Percentiles rank a stretch among this genome's conserved stretches.
Conservation (phyloP, 768 basidiomycete species). For the Lentinus brumalis region DNA sequence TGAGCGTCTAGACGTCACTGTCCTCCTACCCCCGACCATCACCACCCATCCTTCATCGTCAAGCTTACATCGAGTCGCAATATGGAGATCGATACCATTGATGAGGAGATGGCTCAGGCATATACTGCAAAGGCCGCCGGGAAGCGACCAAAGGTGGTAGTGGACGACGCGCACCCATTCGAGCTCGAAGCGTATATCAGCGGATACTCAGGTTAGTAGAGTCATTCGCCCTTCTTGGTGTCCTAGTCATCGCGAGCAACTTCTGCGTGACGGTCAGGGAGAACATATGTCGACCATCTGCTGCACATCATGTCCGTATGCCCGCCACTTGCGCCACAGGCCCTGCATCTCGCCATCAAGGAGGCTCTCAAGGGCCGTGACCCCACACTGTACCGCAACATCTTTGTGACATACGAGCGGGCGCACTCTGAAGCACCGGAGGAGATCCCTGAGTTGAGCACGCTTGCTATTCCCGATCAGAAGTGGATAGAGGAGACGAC, state of each 20-base stretch:
- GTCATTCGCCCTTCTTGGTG: conserved; percentile 1
- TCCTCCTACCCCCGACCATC: neutral
- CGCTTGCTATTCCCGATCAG: conserved; percentile 57
- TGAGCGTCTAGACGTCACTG: neutral
- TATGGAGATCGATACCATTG: neutral
- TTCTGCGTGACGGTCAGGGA: conserved; percentile 46
- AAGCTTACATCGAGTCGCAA: neutral
- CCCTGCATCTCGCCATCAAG: conserved; percentile 65
- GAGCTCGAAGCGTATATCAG: conserved; percentile 82
- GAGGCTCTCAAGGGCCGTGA: conserved; percentile 73
- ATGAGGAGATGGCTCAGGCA: neutral
- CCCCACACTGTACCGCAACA: conserved; percentile 54
- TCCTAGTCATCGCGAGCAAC: neutral
- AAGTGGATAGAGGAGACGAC: conserved; percentile 74
- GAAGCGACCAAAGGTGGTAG: conserved; percentile 24
- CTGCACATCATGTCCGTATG: conserved; percentile 64
- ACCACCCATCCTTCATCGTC: neutral
- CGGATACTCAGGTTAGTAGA: conserved; percentile 68
- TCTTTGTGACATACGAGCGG: conserved; percentile 58
- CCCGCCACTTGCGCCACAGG: conserved; percentile 71
- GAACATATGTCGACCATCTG: conserved; percentile 74
- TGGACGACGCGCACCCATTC: conserved; percentile 84
- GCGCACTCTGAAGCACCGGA: conserved; percentile 30
- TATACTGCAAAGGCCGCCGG: conserved; percentile 2
- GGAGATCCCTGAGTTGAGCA: conserved; percentile 48